These are phyloP conservation scores for Lentinula detonsa DNA, from an alignment of 768 basidiomycete species.

Conservation along the genomic window DNA sequence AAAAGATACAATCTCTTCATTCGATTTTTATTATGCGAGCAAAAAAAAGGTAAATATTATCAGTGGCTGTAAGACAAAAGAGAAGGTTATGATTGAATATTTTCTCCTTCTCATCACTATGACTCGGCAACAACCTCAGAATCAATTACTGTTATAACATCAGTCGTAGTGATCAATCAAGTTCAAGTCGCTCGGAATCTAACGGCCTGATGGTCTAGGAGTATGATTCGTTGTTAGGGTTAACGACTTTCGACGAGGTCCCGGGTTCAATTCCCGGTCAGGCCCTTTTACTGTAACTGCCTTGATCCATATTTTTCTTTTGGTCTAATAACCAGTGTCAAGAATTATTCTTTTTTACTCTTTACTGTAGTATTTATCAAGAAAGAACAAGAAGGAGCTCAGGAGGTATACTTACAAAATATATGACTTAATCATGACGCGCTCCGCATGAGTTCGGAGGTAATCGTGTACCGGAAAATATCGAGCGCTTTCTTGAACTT, in stretches of 20 bases:
- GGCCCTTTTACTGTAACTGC: neutral
- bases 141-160: too few species aligned
- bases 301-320: neutral
- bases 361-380: too few species aligned
- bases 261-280: neutral
- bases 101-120: too few species aligned
- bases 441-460: neutral
- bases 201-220: slow-evolving; percentile 3
- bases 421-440: too few species aligned
- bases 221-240: slow-evolving; percentile 4
- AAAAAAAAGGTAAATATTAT: neutral
- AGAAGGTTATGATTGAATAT: neutral
- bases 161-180: too few species aligned
- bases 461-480: neutral
- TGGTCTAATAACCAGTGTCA: neutral
- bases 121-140: too few species aligned
- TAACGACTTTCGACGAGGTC: neutral
- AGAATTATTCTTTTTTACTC: too few species aligned
- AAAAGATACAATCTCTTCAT: too few species aligned
- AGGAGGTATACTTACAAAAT: too few species aligned
- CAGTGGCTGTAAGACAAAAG: neutral
- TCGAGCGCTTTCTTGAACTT: neutral
- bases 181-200: too few species aligned
- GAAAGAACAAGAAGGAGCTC: too few species aligned
- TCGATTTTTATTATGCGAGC: too few species aligned